Evolutionary conservation across 768 basidiomycete genomes (phyloP).

Genomic region (Xerocomellus dryophilus): DNA sequence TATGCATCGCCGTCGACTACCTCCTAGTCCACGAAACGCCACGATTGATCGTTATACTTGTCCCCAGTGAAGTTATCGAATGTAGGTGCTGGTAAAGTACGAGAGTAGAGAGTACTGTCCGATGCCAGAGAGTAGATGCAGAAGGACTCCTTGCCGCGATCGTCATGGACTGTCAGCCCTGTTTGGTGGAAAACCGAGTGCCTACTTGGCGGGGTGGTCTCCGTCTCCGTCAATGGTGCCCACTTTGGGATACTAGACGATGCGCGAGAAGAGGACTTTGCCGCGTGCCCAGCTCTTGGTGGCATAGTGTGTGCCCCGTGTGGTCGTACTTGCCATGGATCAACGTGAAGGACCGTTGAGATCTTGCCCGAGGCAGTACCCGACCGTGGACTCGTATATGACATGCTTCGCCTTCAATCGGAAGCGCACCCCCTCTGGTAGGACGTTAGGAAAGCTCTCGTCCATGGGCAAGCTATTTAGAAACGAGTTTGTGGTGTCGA

Average conservation of each 20-base stretch:
- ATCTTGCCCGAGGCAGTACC: background rate
- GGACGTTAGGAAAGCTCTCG: background rate
- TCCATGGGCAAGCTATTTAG: background rate
- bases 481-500: background rate
- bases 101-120: background rate
- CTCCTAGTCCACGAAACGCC: background rate
- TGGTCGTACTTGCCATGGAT: background rate
- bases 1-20: background rate
- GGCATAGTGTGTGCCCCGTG: background rate
- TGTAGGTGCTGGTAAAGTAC: background rate
- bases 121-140: background rate
- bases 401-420: background rate
- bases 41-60: background rate
- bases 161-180: no score
- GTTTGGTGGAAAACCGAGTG: no score
- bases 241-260: background rate
- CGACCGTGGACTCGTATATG: background rate
- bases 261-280: conserved; percentile 4
- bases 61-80: background rate
- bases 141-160: background rate
- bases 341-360: conserved; percentile 1
- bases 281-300: conserved; percentile 7
- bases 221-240: background rate
- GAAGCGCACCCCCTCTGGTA: background rate
- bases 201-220: background rate